A percentile compares a stretch with the other conserved stretches of the same genome.
These are phyloP conservation scores for Arxiozyma heterogenica DNA, from an alignment of 1,139 yeast genomes.

Conservation along the genomic window DNA sequence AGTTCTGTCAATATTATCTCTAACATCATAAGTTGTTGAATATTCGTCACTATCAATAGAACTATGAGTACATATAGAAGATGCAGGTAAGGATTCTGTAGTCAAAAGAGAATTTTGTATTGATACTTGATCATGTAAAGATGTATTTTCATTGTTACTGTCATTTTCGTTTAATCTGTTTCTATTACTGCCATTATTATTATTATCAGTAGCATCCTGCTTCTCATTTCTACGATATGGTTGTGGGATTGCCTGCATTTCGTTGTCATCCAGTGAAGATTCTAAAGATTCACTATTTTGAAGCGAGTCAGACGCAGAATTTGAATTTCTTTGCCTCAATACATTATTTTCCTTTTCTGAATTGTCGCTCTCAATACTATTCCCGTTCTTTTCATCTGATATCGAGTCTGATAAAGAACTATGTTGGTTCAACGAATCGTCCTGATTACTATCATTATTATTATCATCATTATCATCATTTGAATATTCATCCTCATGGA, in stretches of 20 bases:
- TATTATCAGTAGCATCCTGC: neutral
- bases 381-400: neutral
- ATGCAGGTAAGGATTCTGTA: slow-evolving; percentile 6
- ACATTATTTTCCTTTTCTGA: neutral
- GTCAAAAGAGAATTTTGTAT: neutral
- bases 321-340: neutral
- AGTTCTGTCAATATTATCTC: slow-evolving; percentile 7
- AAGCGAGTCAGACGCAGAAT: neutral
- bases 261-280: neutral
- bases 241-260: neutral
- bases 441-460: neutral
- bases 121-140: neutral
- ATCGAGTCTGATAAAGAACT: neutral
- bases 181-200: neutral
- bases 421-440: neutral
- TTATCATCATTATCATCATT: neutral
- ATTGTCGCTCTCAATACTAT: neutral
- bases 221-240: neutral
- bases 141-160: slow-evolving; percentile 2
- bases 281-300: neutral
- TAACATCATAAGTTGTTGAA: slow-evolving; percentile 1
- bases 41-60: slow-evolving; percentile 4
- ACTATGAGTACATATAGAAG: slow-evolving; percentile 6
- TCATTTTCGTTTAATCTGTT: neutral
- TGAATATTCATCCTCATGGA: slow-evolving; percentile 7